Conservation (phyloP, 2,329 filamentous ascomycete genomes). For the Talaromyces pinophilus region DNA sequence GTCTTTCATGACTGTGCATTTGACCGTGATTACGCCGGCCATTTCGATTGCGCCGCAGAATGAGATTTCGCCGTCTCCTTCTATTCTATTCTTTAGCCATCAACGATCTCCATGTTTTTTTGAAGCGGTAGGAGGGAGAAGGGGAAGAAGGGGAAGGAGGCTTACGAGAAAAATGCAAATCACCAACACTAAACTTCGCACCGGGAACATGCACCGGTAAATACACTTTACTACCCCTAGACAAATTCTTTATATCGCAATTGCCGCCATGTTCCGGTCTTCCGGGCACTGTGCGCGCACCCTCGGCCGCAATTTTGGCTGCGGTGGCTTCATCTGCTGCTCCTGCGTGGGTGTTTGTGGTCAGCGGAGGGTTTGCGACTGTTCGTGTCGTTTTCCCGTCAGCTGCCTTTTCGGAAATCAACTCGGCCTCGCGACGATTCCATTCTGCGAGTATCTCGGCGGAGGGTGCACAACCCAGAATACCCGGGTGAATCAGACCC, state of each 20-base stretch:
- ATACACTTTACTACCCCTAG: constrained; percentile 77
- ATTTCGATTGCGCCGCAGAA: constrained; percentile 93
- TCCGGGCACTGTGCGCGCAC: constrained; percentile 78
- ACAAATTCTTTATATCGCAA: constrained; percentile 87
- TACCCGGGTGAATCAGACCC: constrained; percentile 87
- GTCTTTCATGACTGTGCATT: constrained; percentile 82
- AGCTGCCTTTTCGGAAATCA: constrained; percentile 65
- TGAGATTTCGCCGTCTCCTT: constrained; percentile 87
- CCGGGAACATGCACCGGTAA: constrained; percentile 83
- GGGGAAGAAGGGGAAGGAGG: not conserved
- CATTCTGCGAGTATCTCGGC: constrained; percentile 74
- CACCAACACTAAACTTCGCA: constrained; percentile 87
- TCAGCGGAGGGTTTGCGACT: constrained; percentile 76
- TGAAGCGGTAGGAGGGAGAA: not conserved
- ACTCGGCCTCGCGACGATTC: constrained; percentile 79
- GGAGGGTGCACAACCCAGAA: constrained; percentile 84
- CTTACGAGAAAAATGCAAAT: constrained; percentile 71
- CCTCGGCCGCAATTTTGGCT: constrained; percentile 71
- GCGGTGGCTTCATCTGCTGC: constrained; percentile 59
- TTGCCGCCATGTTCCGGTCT: constrained; percentile 82
- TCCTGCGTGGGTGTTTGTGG: constrained; percentile 72
- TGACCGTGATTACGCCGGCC: constrained; percentile 87
- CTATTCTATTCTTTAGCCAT: constrained; percentile 32
- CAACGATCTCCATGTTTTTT: not conserved
- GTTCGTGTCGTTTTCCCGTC: constrained; percentile 56